A percentile compares a stretch with the other conserved stretches of the same genome.
Evolutionary conservation across 768 basidiomycete species (phyloP).

Genomic region (Strobilomyces echinocephalus): DNA sequence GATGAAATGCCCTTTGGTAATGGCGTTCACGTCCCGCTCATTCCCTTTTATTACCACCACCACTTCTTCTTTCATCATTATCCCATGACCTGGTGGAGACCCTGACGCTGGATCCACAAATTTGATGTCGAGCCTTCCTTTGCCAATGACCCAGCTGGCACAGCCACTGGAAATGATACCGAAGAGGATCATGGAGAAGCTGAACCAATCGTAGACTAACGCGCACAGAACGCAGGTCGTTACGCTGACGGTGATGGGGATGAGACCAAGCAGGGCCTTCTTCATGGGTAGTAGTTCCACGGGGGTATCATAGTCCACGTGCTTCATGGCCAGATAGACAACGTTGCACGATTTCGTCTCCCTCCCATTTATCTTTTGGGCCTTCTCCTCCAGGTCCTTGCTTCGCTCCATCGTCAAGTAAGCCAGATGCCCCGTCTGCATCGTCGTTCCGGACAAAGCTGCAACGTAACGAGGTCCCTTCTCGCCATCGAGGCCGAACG

Average conservation of each 20-base stretch:
- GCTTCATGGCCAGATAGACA: constrained; percentile 18
- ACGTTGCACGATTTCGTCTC: constrained; percentile 11
- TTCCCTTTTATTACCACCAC: constrained; percentile 28
- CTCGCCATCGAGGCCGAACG: constrained; percentile 29
- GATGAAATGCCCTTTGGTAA: constrained; percentile 29
- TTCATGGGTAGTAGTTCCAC: not conserved
- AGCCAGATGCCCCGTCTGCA: constrained; percentile 26
- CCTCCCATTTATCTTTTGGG: constrained; percentile 3
- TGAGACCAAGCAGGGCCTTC: constrained; percentile 11
- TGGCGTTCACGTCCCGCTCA: constrained; percentile 24
- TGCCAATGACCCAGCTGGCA: constrained; percentile 23
- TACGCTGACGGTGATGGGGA: constrained; percentile 25
- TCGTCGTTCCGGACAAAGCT: constrained; percentile 28
- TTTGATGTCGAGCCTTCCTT: constrained; percentile 17
- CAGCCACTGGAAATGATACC: constrained; percentile 31
- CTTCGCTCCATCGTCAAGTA: constrained; percentile 21
- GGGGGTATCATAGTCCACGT: not conserved
- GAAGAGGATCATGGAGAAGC: constrained; percentile 29
- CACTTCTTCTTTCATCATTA: constrained; percentile 14
- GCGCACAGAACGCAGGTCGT: constrained; percentile 23
- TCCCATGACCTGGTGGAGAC: constrained; percentile 28
- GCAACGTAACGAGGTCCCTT: constrained; percentile 27
- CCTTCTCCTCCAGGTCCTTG: not conserved
- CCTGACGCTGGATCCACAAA: constrained; percentile 14
- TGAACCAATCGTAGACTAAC: constrained; percentile 26